Conservation (phyloP, 2,329 filamentous ascomycete genomes). For the Arthrinium puccinioides region DNA sequence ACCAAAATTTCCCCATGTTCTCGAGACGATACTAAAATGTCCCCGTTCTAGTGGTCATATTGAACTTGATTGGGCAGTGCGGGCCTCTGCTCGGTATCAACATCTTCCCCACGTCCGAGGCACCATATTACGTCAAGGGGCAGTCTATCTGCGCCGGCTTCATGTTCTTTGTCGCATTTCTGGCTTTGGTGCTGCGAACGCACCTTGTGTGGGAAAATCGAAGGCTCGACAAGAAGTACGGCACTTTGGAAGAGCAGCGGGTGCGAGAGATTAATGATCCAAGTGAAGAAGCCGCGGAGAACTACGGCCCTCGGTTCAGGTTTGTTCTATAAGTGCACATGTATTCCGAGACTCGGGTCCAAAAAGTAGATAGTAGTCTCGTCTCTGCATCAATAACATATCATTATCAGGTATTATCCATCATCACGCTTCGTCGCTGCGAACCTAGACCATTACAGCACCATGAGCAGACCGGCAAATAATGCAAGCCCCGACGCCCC, state of each 20-base stretch:
- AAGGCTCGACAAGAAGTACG: slow-evolving; percentile 15
- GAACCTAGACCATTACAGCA: too few species aligned
- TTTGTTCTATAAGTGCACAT: slow-evolving; percentile 1
- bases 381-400: too few species aligned
- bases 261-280: neutral
- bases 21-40: too few species aligned
- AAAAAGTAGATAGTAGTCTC: too few species aligned
- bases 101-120: slow-evolving; percentile 43
- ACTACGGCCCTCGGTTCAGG: slow-evolving; percentile 1
- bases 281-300: neutral
- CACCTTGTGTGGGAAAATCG: slow-evolving; percentile 26
- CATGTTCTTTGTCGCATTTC: slow-evolving; percentile 32
- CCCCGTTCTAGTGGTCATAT: too few species aligned
- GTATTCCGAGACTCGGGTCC: too few species aligned
- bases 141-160: slow-evolving; percentile 31
- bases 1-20: too few species aligned
- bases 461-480: too few species aligned
- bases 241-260: slow-evolving; percentile 1
- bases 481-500: too few species aligned
- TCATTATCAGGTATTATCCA: too few species aligned
- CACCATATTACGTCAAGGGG: slow-evolving; percentile 30
- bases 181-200: slow-evolving; percentile 23
- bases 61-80: slow-evolving; percentile 54
- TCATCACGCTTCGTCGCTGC: too few species aligned
- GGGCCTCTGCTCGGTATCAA: slow-evolving; percentile 58